Evolutionary conservation across 805 yeast genomes (phyloP), one percentile per base, ranked within the genome.

Genomic region (Suhomyces tanzawaensis): DNA sequence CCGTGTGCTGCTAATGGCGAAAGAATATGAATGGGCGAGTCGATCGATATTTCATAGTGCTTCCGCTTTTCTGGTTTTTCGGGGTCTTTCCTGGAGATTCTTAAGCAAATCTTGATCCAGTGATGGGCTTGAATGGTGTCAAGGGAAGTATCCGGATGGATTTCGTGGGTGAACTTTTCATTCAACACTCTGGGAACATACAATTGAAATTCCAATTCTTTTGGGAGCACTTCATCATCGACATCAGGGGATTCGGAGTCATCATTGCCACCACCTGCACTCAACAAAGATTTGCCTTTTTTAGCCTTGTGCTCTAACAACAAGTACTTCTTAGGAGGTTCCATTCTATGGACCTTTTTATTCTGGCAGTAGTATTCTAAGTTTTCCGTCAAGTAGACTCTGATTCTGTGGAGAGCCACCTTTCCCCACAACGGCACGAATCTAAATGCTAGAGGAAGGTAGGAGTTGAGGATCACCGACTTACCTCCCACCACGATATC

Each of bases 1-100:
- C 85, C 85, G 61, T 84, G 95, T 1, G 87, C 84, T 45, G 96
- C 87, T 34, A 77, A 64, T 5, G 82, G 79, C 34, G 90, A 81
- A 35, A 90, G 65, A 4, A 93, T 71, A 52, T 85, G 95, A 42
- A 93, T 81, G 3, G 99, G 99, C 2, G 96, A 86, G 60, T 93
- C 99, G 40, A 93, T 91, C 41, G 88, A 81, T 31, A 93, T 85
- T 64, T 93, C 99, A 57, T 85, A 93, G 56, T 89, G 97, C 57
- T 90, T 93, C 32, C 95, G 70, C 55, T 86, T 86, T 13, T 51
- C 70, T 3, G 66, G 59, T 31, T 66, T 62, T 2, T 71, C 69
- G 2, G 80, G 76, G 30, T 84, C 81, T n/a, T 71, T 55, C 47
- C 75, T 77, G 4, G 95, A 85, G 27, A 93, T 69, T 36, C 98